Conservation (phyloP, 75 land plant species). For the Picea sitchensis region DNA sequence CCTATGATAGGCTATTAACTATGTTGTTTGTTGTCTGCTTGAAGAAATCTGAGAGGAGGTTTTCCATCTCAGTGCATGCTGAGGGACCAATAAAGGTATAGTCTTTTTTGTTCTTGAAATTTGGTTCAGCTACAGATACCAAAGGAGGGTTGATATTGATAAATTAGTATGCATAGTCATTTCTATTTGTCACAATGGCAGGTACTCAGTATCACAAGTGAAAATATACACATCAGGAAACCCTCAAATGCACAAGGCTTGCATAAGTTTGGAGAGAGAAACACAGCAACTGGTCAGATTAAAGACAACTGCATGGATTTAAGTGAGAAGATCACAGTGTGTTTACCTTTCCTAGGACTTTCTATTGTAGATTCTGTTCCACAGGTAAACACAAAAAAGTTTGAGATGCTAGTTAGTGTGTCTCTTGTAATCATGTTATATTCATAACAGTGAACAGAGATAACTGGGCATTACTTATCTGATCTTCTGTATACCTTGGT, state of each 20-base stretch:
- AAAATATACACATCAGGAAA: conserved; percentile 39
- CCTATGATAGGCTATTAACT: neutral
- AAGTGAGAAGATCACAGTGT: conserved; percentile 40
- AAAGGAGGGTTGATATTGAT: neutral
- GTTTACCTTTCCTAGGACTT: conserved; percentile 59
- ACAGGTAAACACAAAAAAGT: conserved; percentile 38
- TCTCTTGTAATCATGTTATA: too few species aligned
- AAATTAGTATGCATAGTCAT: neutral
- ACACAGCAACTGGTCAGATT: conserved; percentile 17
- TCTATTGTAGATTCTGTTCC: conserved; percentile 75
- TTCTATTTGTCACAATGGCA: conserved; percentile 16
- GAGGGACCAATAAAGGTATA: conserved; percentile 91
- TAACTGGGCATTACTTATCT: too few species aligned
- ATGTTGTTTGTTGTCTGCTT: neutral
- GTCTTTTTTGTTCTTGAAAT: neutral
- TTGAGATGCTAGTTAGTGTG: too few species aligned
- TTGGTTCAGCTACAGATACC: neutral
- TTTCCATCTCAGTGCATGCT: conserved; percentile 64
- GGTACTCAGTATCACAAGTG: conserved; percentile 71
- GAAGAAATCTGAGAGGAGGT: conserved; percentile 81
- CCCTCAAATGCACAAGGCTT: conserved; percentile 24
- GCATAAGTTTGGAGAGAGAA: conserved; percentile 22
- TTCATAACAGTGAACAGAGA: too few species aligned
- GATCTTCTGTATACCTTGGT: too few species aligned
- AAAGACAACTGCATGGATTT: conserved; percentile 28